These are phyloP conservation scores for Mortierella sp. DNA, from an alignment of 371 early-diverging fungal genomes.

Conservation along the genomic window DNA sequence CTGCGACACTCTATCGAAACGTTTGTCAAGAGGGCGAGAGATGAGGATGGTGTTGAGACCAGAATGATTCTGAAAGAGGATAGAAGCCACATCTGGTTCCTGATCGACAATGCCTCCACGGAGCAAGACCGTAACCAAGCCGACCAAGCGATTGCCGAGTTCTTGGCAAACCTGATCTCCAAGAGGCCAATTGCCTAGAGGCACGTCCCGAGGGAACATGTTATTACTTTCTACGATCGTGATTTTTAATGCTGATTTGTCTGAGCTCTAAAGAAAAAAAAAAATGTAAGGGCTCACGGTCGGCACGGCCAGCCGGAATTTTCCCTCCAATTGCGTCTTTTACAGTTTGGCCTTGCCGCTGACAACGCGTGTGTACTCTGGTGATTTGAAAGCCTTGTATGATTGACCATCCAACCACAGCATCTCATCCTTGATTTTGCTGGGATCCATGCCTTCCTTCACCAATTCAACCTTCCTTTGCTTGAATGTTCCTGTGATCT, in stretches of 20 bases:
- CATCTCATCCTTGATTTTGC: conserved; percentile 56
- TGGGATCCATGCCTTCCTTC: conserved; percentile 61
- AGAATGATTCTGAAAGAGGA: conserved; percentile 4
- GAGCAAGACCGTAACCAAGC: conserved; percentile 7
- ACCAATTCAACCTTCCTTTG: conserved; percentile 63
- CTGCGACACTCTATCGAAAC: conserved; percentile 9
- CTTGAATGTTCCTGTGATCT: conserved; percentile 69
- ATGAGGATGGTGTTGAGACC: conserved; percentile 3
- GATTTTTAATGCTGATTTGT: no score
- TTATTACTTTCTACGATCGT: no score
- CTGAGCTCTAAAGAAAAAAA: no score
- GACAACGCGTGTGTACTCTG: conserved; percentile 35
- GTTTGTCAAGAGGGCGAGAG: conserved; percentile 9
- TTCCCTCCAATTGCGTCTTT: background rate
- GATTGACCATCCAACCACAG: conserved; percentile 62
- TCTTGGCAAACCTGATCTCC: conserved; percentile 9
- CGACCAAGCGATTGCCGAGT: background rate
- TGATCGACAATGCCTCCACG: conserved; percentile 5
- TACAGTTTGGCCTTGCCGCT: conserved; percentile 48
- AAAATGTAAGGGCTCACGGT: background rate
- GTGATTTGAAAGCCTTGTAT: conserved; percentile 59
- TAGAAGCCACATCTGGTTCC: conserved; percentile 9
- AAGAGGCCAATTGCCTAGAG: background rate
- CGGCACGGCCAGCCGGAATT: no score
- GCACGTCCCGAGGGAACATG: no score